These are phyloP conservation scores for Anisodus tanguticus DNA, from an alignment of 257 asterid species.

Conservation along the genomic window DNA sequence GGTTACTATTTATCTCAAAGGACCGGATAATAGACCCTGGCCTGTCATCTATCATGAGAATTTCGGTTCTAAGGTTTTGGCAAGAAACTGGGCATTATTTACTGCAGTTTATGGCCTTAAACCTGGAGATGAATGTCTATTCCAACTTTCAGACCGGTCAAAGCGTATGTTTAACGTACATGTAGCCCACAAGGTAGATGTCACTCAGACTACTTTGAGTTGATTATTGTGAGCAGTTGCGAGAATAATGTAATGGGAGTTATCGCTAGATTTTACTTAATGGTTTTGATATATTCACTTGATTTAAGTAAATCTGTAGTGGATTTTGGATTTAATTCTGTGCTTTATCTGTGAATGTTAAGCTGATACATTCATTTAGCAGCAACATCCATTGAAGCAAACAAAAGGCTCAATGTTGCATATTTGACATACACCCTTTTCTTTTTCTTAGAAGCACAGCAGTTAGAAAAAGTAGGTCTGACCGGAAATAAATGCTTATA, in stretches of 20 bases:
- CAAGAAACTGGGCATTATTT: slow-evolving; percentile 31
- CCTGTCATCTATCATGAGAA: slow-evolving; percentile 28
- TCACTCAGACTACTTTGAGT: slow-evolving; percentile 3
- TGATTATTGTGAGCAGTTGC: background rate
- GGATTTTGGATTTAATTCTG: background rate
- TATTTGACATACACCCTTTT: background rate
- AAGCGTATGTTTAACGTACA: slow-evolving; percentile 15
- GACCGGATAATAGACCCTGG: slow-evolving; percentile 30
- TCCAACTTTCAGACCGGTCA: slow-evolving; percentile 17
- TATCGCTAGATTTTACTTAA: background rate
- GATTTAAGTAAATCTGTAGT: background rate
- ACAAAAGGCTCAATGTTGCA: background rate
- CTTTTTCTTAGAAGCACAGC: background rate
- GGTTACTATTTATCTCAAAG: slow-evolving; percentile 26
- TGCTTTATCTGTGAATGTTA: background rate
- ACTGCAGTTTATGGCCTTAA: slow-evolving; percentile 26
- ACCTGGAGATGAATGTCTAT: slow-evolving; percentile 35
- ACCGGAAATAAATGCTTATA: background rate
- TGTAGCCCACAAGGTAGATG: slow-evolving; percentile 15
- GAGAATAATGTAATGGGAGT: background rate
- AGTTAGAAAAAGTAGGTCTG: background rate
- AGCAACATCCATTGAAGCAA: background rate
- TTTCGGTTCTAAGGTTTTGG: slow-evolving; percentile 22
- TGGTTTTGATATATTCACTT: background rate
- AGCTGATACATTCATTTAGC: background rate